A percentile compares a stretch with the other conserved stretches of the same genome.
phyloP scores from a whole-genome alignment of 257 asterid species.

The Solanum chiquidenum region DNA sequence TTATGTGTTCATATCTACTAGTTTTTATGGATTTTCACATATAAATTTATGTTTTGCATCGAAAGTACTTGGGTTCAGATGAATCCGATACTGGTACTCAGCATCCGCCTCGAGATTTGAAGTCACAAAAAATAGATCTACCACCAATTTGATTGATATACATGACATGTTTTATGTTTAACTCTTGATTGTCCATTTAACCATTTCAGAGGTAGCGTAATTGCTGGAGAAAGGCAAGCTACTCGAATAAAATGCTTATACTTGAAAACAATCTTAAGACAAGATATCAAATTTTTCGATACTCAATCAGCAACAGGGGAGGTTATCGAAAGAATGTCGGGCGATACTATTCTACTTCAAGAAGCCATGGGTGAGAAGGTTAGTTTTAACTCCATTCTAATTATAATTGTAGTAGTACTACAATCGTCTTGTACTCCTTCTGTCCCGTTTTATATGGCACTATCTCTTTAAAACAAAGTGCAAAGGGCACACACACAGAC shows the following conservation, averaged over 20 bases:
- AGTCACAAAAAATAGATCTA: not conserved
- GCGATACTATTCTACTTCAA: slow-evolving; percentile 26
- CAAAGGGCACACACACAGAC: too few relatives aligned
- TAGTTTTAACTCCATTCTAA: not conserved
- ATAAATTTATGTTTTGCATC: not conserved
- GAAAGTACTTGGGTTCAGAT: not conserved
- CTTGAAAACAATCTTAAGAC: slow-evolving; percentile 39
- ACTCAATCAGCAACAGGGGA: slow-evolving; percentile 43
- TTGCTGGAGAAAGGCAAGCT: slow-evolving; percentile 47
- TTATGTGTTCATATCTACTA: not conserved
- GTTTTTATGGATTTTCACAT: not conserved
- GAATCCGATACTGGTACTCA: not conserved
- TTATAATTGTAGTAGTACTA: not conserved
- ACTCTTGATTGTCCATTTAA: not conserved
- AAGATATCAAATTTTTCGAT: slow-evolving; percentile 48
- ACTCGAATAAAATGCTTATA: slow-evolving; percentile 40
- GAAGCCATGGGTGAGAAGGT: slow-evolving; percentile 6
- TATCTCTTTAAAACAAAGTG: not conserved
- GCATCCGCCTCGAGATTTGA: not conserved
- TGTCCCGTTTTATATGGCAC: not conserved
- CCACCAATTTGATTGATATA: not conserved
- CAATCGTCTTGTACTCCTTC: not conserved
- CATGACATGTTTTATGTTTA: not conserved
- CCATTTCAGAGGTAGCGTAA: slow-evolving; percentile 34
- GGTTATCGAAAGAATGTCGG: slow-evolving; percentile 41